A percentile compares a stretch with the other conserved stretches of the same genome.
These are phyloP conservation scores for Heterobasidion occidentale DNA, from an alignment of 1,284 basidiomycete genomes.

Conservation along the genomic window DNA sequence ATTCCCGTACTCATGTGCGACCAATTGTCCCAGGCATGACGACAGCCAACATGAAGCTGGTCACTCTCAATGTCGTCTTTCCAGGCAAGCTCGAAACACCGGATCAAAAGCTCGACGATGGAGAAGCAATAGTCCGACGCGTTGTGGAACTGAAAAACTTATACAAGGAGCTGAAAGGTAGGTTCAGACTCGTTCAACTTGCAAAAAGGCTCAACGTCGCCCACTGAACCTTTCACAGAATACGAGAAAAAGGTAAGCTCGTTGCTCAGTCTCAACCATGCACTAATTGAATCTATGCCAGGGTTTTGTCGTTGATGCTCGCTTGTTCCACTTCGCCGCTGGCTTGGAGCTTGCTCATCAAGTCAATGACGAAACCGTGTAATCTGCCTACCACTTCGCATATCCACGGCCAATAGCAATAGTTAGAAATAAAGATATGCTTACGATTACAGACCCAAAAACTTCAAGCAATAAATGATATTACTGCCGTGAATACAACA, in stretches of 20 bases:
- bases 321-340: conserved; percentile 63
- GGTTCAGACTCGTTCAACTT: conserved; percentile 8
- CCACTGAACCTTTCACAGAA: background rate
- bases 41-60: conserved; percentile 75
- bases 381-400: no score
- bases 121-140: conserved; percentile 74
- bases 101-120: conserved; percentile 63
- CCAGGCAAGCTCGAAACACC: conserved; percentile 53
- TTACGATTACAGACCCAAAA: no score
- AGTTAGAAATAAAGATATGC: no score
- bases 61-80: conserved; percentile 57
- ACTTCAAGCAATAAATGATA: no score
- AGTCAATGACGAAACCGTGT: no score
- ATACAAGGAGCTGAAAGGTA: conserved; percentile 57
- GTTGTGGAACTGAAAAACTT: conserved; percentile 66
- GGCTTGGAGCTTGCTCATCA: conserved; percentile 52
- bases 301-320: conserved; percentile 75
- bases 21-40: conserved; percentile 56
- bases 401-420: no score
- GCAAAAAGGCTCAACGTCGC: conserved; percentile 2
- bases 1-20: background rate
- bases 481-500: no score
- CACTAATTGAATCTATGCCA: conserved; percentile 14
- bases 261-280: no score
- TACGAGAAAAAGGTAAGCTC: no score